These are phyloP conservation scores for Buddleja alternifolia DNA, from an alignment of 257 asterid genomes.

Conservation along the genomic window DNA sequence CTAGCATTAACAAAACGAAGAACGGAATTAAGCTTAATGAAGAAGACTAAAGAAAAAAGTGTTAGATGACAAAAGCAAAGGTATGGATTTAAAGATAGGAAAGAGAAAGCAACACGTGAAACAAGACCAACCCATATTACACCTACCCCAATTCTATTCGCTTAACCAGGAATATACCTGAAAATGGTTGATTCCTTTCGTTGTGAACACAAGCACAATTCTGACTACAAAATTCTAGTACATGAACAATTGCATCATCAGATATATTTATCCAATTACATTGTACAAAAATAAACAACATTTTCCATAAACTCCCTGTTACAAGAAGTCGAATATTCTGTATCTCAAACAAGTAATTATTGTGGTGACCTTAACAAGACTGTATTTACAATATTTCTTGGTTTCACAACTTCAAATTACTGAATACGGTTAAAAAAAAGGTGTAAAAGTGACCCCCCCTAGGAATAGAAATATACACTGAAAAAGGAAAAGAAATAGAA, in stretches of 20 bases:
- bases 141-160: constrained; percentile 38
- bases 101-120: constrained; percentile 45
- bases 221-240: neutral
- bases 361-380: neutral
- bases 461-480: too few species aligned
- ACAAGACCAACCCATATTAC: constrained; percentile 42
- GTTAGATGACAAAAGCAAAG: constrained; percentile 30
- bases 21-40: constrained; percentile 45
- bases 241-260: constrained; percentile 10
- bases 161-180: constrained; percentile 37
- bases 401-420: too few species aligned
- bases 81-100: constrained; percentile 25
- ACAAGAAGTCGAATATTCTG: neutral
- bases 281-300: neutral
- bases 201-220: constrained; percentile 20
- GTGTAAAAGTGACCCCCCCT: too few species aligned
- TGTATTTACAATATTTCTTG: constrained; percentile 11
- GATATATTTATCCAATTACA: neutral
- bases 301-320: neutral
- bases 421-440: too few species aligned
- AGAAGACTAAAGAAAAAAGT: constrained; percentile 36
- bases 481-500: constrained; percentile 8
- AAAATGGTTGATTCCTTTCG: neutral
- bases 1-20: constrained; percentile 28
- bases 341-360: neutral